Percentiles rank a stretch among this genome's conserved stretches.
Conservation (phyloP, 768 basidiomycete species). For the Collybiopsis luxurians region DNA sequence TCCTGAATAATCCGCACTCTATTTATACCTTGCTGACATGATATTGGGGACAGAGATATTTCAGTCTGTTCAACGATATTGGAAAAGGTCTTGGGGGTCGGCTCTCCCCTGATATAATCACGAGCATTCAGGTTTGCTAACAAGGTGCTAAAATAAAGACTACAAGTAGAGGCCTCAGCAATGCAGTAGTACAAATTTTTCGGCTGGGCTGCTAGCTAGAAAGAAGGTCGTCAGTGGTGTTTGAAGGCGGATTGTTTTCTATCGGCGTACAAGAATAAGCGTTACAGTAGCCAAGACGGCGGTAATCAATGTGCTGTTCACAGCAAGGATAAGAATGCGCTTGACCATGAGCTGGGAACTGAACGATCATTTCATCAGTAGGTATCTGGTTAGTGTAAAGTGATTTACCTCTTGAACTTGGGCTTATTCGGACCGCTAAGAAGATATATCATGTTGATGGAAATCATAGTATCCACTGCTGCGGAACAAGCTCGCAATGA, state of each 20-base stretch:
- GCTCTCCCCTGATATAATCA: background rate
- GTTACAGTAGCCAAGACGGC: background rate
- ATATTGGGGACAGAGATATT: background rate
- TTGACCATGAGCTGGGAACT: background rate
- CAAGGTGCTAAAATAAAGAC: background rate
- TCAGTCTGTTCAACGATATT: background rate
- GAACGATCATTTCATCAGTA: background rate
- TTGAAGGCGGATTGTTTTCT: background rate
- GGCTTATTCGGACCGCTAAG: background rate
- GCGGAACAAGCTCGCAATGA: background rate
- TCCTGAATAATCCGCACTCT: background rate
- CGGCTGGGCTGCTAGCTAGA: background rate
- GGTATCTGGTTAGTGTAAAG: background rate
- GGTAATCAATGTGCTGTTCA: background rate
- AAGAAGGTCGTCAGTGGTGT: background rate
- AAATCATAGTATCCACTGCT: background rate
- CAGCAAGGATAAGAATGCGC: background rate
- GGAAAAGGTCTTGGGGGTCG: background rate
- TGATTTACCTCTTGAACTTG: background rate
- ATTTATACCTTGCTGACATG: background rate
- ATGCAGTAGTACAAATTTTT: background rate
- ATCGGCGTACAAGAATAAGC: background rate
- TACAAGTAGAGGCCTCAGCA: background rate
- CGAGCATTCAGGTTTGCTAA: background rate
- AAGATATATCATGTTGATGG: background rate